Percentiles rank a stretch among this genome's conserved stretches.
Evolutionary conservation across 768 basidiomycete species (phyloP).

Genomic region (Mycena filopes): DNA sequence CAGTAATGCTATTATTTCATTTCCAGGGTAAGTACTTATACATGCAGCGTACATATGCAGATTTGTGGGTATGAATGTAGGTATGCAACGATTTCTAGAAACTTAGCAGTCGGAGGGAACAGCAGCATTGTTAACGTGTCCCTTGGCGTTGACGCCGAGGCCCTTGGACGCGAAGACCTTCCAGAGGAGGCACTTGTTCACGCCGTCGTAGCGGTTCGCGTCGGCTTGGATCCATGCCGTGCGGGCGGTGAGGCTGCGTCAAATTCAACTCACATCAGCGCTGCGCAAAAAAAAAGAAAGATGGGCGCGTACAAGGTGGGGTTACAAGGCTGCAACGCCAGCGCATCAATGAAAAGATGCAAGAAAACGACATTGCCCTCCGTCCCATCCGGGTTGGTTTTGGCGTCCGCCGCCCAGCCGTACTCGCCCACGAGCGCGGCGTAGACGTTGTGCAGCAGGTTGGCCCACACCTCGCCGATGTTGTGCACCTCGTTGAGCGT

Average conservation of each 20-base stretch:
- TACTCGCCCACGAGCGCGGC: conserved; percentile 40
- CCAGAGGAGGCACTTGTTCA: conserved; percentile 47
- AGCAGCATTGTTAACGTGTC: conserved; percentile 39
- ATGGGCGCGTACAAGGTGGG: too few relatives aligned
- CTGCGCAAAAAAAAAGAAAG: too few relatives aligned
- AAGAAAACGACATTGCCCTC: conserved; percentile 47
- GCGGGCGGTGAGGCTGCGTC: conserved; percentile 43
- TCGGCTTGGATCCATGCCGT: conserved; percentile 51
- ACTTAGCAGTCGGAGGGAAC: conserved; percentile 43
- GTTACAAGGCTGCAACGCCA: conserved; percentile 25
- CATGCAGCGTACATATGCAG: too few relatives aligned
- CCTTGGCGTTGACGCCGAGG: conserved; percentile 44
- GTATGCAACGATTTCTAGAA: too few relatives aligned
- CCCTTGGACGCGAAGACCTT: conserved; percentile 47
- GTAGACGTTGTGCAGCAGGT: conserved; percentile 51
- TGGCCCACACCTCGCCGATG: conserved; percentile 59
- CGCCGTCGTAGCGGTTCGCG: conserved; percentile 45
- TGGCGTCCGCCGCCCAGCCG: conserved; percentile 40
- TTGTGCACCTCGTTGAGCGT: conserved; percentile 46
- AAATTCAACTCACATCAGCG: too few relatives aligned
- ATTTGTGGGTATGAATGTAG: too few relatives aligned
- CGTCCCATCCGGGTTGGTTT: conserved; percentile 42
- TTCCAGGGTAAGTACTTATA: too few relatives aligned
- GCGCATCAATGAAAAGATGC: conserved; percentile 48
- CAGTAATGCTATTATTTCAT: too few relatives aligned